Percentiles rank a stretch among this genome's conserved stretches.
These are phyloP conservation scores for Cladosporium phlei DNA, from an alignment of 2,329 filamentous ascomycete species.

Conservation along the genomic window DNA sequence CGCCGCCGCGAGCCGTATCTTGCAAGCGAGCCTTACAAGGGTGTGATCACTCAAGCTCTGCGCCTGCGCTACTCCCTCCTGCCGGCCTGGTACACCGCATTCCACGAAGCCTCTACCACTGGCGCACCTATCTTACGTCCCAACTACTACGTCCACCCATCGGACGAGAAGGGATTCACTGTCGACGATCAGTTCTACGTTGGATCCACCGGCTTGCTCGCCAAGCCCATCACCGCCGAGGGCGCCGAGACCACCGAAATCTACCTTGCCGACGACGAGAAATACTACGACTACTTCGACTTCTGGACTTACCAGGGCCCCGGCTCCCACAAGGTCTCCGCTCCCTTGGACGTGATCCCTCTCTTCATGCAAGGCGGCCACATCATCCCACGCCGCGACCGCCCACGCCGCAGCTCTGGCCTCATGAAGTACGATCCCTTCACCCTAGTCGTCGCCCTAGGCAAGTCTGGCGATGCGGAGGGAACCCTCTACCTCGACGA, in stretches of 20 bases:
- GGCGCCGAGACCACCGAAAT: slow-evolving; percentile 68
- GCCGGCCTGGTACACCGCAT: slow-evolving; percentile 94
- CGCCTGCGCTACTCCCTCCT: slow-evolving; percentile 84
- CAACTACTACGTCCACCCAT: slow-evolving; percentile 87
- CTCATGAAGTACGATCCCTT: slow-evolving; percentile 95
- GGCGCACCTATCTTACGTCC: slow-evolving; percentile 85
- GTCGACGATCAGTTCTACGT: slow-evolving; percentile 93
- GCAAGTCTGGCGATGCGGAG: slow-evolving; percentile 64
- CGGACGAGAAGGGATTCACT: slow-evolving; percentile 78
- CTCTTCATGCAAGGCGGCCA: slow-evolving; percentile 90
- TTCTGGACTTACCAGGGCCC: slow-evolving; percentile 70
- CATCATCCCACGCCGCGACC: slow-evolving; percentile 84
- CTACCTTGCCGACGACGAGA: slow-evolving; percentile 81
- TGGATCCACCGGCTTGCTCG: slow-evolving; percentile 81
- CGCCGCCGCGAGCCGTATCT: slow-evolving; percentile 92
- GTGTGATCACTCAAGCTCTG: slow-evolving; percentile 81
- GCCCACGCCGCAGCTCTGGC: slow-evolving; percentile 75
- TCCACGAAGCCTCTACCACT: slow-evolving; percentile 78
- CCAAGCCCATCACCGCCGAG: slow-evolving; percentile 81
- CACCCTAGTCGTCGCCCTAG: slow-evolving; percentile 75
- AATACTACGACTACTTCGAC: slow-evolving; percentile 94
- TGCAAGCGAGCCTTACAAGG: slow-evolving; percentile 74
- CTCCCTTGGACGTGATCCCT: slow-evolving; percentile 81
- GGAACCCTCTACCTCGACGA: slow-evolving; percentile 90
- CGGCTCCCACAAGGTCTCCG: slow-evolving; percentile 67